These are phyloP conservation scores for Cryptococcus deneoformans DNA, from an alignment of 1,284 basidiomycete species.

Conservation along the genomic window DNA sequence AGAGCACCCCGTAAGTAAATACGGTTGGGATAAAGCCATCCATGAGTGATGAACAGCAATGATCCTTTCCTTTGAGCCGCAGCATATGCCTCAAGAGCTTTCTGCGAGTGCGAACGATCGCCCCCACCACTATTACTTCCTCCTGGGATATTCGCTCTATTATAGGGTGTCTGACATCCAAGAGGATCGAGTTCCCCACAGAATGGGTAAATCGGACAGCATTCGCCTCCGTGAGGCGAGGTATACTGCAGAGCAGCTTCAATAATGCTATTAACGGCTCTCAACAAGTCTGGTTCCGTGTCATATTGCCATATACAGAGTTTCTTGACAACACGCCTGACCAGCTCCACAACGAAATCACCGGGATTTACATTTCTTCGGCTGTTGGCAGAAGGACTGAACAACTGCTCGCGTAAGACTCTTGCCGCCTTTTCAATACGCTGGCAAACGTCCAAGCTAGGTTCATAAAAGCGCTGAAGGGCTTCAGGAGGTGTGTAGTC, in stretches of 20 bases:
- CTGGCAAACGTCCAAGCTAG: conserved; percentile 20
- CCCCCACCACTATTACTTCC: neutral
- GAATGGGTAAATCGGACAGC: conserved; percentile 41
- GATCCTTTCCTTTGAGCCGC: conserved; percentile 26
- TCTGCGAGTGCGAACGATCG: neutral
- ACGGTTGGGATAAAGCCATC: conserved; percentile 36
- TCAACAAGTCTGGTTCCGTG: conserved; percentile 29
- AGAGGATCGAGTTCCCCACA: conserved; percentile 43
- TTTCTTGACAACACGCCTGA: conserved; percentile 37
- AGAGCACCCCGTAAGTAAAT: conserved; percentile 33
- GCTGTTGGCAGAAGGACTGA: conserved; percentile 11
- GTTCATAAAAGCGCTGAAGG: conserved; percentile 33
- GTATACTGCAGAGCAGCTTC: conserved; percentile 47
- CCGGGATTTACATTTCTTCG: conserved; percentile 23
- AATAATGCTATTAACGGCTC: conserved; percentile 40
- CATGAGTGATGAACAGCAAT: conserved; percentile 26
- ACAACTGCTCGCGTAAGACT: conserved; percentile 41
- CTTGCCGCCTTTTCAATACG: conserved; percentile 46
- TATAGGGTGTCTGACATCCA: conserved; percentile 17
- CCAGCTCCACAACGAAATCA: conserved; percentile 41
- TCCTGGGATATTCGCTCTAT: conserved; percentile 1
- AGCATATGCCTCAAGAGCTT: conserved; percentile 21
- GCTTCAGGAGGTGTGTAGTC: conserved; percentile 64
- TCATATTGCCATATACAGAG: conserved; percentile 32
- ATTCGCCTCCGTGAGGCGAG: conserved; percentile 30